Percentiles rank a stretch among this genome's conserved stretches.
Conservation (phyloP, 192 early-diverging fungal genomes). For the Dissophora ornata region DNA sequence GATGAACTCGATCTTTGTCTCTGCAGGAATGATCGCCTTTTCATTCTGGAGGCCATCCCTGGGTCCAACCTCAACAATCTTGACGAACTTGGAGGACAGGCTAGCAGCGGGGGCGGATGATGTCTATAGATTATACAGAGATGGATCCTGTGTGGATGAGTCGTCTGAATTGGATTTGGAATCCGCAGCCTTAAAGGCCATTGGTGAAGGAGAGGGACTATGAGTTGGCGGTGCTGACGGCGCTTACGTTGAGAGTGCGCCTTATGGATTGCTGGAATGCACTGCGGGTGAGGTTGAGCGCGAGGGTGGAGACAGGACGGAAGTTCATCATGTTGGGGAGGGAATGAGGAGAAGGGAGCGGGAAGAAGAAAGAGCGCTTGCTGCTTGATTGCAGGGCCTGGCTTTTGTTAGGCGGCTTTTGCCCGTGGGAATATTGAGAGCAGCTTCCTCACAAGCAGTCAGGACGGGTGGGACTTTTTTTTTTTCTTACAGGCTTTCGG, state of each 20-base stretch:
- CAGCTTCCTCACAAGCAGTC: too few species aligned
- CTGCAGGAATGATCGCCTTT: slow-evolving; percentile 81
- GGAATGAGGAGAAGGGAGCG: background rate
- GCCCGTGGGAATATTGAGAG: slow-evolving; percentile 19
- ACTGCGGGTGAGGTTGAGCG: slow-evolving; percentile 37
- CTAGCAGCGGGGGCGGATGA: slow-evolving; percentile 15
- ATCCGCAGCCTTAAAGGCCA: too few species aligned
- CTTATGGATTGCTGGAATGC: slow-evolving; percentile 30
- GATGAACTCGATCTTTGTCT: slow-evolving; percentile 89
- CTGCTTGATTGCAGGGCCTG: too few species aligned
- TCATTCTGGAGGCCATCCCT: slow-evolving; percentile 98
- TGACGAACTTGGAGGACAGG: slow-evolving; percentile 65
- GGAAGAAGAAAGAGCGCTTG: background rate
- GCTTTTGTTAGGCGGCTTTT: too few species aligned
- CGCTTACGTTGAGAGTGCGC: slow-evolving; percentile 41
- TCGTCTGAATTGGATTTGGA: too few species aligned
- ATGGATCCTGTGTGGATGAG: too few species aligned
- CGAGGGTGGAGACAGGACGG: slow-evolving; percentile 34
- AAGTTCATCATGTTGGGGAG: slow-evolving; percentile 28
- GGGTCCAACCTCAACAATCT: slow-evolving; percentile 96
- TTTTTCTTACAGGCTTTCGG: too few species aligned
- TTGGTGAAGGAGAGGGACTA: too few species aligned
- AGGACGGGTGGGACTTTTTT: too few species aligned
- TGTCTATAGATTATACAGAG: slow-evolving; percentile 6
- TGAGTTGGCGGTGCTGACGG: too few species aligned